These are phyloP conservation scores for Babesia ovis DNA, from an alignment of 169 alveolate genomes.

Conservation along the genomic window DNA sequence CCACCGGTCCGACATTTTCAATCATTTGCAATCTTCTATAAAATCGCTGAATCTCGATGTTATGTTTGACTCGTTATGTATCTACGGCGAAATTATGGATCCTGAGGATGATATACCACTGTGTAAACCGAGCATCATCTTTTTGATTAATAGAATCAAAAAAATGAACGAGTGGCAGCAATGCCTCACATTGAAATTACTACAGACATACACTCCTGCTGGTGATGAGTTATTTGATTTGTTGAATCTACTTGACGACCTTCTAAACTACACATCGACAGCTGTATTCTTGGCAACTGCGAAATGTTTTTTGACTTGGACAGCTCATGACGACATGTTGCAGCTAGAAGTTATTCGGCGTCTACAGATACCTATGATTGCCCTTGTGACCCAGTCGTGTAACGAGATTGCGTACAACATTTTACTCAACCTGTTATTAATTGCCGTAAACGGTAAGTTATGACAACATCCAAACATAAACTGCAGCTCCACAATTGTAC, in stretches of 20 bases:
- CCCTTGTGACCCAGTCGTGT: constrained; percentile 77
- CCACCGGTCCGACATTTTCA: constrained; percentile 16
- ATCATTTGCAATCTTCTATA: constrained; percentile 38
- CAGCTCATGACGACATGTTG: constrained; percentile 72
- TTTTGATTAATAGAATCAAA: constrained; percentile 51
- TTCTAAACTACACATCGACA: constrained; percentile 91
- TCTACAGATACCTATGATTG: constrained; percentile 78
- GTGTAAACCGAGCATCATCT: constrained; percentile 38
- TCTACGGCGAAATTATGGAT: constrained; percentile 38
- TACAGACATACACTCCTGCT: constrained; percentile 88
- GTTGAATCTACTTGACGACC: constrained; percentile 94
- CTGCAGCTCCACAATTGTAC: constrained; percentile 29
- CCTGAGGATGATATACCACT: constrained; percentile 24
- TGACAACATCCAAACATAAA: not conserved
- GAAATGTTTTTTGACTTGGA: constrained; percentile 78
- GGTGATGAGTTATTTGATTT: constrained; percentile 95
- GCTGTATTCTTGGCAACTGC: constrained; percentile 93
- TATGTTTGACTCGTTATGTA: constrained; percentile 62
- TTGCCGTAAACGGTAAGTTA: constrained; percentile 50
- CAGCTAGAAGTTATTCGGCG: constrained; percentile 78
- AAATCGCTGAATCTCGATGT: constrained; percentile 56
- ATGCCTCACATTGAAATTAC: constrained; percentile 88
- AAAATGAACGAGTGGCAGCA: constrained; percentile 97
- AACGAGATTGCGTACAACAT: constrained; percentile 80
- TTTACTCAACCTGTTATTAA: constrained; percentile 68